These are phyloP conservation scores for Zymoseptoria brevis DNA, from an alignment of 2,329 filamentous ascomycete species.

Conservation along the genomic window DNA sequence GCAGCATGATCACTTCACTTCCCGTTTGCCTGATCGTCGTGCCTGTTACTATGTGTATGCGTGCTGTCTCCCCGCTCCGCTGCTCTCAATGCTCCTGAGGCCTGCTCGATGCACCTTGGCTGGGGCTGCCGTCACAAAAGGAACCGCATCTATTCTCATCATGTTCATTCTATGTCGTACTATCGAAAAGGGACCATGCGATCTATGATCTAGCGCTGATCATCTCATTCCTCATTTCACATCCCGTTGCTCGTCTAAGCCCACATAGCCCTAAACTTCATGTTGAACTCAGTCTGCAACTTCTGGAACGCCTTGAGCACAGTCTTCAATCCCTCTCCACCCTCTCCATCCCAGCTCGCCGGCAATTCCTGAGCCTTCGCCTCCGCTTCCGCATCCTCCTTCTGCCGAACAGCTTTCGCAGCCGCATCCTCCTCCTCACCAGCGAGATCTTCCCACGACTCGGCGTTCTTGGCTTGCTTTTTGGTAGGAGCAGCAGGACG, in stretches of 20 bases:
- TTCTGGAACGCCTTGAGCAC: slow-evolving; percentile 53
- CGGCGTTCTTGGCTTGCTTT: slow-evolving; percentile 35
- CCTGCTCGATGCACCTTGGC: neutral
- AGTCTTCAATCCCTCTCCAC: slow-evolving; percentile 43
- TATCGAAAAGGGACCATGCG: neutral
- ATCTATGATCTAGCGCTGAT: neutral
- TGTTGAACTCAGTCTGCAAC: slow-evolving; percentile 53
- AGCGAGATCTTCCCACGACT: slow-evolving; percentile 35
- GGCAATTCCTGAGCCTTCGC: slow-evolving; percentile 17
- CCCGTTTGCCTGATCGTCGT: slow-evolving; percentile 21
- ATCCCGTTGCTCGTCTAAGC: slow-evolving; percentile 33
- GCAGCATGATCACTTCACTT: slow-evolving; percentile 14
- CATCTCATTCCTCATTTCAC: neutral
- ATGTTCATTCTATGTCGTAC: neutral
- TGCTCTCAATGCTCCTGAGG: neutral
- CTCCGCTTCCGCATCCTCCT: slow-evolving; percentile 17
- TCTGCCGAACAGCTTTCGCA: slow-evolving; percentile 19
- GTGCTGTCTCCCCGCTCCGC: neutral
- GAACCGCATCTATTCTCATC: neutral
- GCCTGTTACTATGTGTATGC: slow-evolving; percentile 9
- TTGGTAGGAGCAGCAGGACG: slow-evolving; percentile 19
- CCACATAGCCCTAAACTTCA: slow-evolving; percentile 56
- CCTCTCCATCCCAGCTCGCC: slow-evolving; percentile 34
- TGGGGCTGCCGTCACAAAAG: neutral
- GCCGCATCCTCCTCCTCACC: slow-evolving; percentile 27